Evolutionary conservation across 176 grass and related monocot species (phyloP), one percentile per base, ranked within the genome.

Genomic region (Ensete ventricosum): DNA sequence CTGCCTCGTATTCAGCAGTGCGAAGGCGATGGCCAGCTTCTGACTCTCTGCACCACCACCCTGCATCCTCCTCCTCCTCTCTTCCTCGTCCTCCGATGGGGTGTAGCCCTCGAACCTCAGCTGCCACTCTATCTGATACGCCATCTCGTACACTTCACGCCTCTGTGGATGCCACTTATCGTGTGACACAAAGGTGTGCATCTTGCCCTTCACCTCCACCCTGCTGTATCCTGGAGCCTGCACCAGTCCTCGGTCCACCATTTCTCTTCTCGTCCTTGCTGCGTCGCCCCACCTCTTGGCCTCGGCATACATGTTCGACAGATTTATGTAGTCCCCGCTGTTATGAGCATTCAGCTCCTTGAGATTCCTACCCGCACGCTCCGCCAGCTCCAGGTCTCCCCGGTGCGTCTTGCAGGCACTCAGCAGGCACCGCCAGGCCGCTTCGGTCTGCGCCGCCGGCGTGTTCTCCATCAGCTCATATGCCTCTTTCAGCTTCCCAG

Each of bases 11-110:
- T 75, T 87, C 23, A 91, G 66, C 58, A 96, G 77, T 20, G 83
- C 84, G 67, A 92, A 96, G 65, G 92, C 92, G 67, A 92, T 87
- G 17, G 92, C 92, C 53, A 96, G 89, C 84, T 96, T 92, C 80
- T 96, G 89, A 77, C 92, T 92, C 68, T 89, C 84, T 64, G 70
- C 81, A 8, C 62, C 54, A 9, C 24, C 24, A 9, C 24, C 24
- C 1, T 25, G 24, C 24, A 87, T 22, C 62, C 70, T 52, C 24
- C 73, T 68, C 77, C 54, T 76, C 84, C 89, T 96, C 83, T 96
- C 92, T 59, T 91, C 86, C 11, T 89, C 86, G 20, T 67, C 77
- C 11, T 92, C 89, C 0, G 87, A 23, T 23, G 22, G 82, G 7
- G 2, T 63, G 75, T 96, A 96, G 0, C 84, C 82, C 14, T 92